Evolutionary conservation across 2,329 filamentous ascomycete species (phyloP).

Genomic region (Alternaria longipes): DNA sequence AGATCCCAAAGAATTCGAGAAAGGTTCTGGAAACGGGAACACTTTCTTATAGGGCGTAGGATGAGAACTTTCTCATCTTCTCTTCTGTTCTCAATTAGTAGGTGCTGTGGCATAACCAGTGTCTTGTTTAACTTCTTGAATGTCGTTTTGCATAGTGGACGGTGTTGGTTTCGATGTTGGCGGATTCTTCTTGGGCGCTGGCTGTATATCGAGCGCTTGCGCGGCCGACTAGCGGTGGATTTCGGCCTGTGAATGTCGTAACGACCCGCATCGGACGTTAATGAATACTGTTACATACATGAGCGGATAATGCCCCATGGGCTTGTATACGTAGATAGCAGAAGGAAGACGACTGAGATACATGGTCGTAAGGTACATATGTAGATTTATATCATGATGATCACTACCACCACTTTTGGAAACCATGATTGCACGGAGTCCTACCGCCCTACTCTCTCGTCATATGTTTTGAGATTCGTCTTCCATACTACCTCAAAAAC

Average conservation of each 20-base stretch:
- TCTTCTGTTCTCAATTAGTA: not conserved
- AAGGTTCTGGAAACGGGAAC: not conserved
- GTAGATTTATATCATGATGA: not conserved
- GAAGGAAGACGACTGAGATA: not conserved
- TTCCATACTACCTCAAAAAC: too few relatives aligned
- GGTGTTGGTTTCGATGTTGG: not conserved
- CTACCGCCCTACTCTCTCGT: too few relatives aligned
- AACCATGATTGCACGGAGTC: too few relatives aligned
- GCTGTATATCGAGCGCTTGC: not conserved
- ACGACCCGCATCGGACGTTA: not conserved
- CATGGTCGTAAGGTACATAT: not conserved
- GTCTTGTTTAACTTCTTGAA: slow-evolving; percentile 4
- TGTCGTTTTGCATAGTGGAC: slow-evolving; percentile 7
- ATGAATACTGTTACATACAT: not conserved
- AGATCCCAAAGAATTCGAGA: slow-evolving; percentile 20
- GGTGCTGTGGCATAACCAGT: not conserved
- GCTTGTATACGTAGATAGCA: slow-evolving; percentile 3
- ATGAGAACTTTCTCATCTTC: not conserved
- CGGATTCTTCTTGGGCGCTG: not conserved
- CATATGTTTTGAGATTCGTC: too few relatives aligned
- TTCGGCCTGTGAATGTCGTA: not conserved
- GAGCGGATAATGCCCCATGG: not conserved
- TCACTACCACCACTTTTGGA: too few relatives aligned
- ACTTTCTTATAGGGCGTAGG: not conserved
- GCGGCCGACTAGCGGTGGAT: not conserved